Evolutionary conservation across 352 stramenopile species (phyloP).

Genomic region (Nothophytophthora sp.): DNA sequence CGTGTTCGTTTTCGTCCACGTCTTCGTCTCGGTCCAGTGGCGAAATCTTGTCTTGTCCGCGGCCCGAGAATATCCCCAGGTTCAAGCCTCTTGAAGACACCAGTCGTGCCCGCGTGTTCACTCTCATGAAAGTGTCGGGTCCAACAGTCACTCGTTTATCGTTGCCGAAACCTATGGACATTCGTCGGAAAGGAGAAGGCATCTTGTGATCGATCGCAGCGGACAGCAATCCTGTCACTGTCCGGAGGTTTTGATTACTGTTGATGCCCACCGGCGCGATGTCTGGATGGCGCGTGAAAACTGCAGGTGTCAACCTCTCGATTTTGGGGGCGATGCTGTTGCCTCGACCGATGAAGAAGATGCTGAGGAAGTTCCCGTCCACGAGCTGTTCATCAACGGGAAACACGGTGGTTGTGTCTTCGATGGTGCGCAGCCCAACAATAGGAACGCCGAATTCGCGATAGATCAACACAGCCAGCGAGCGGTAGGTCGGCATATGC

Average conservation of each 20-base stretch:
- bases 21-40: slow-evolving; percentile 17
- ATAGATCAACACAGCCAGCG: slow-evolving; percentile 60
- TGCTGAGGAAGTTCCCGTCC: slow-evolving; percentile 52
- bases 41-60: slow-evolving; percentile 23
- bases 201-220: slow-evolving; percentile 34
- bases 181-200: slow-evolving; percentile 15
- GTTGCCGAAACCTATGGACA: slow-evolving; percentile 21
- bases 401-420: slow-evolving; percentile 53
- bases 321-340: slow-evolving; percentile 56
- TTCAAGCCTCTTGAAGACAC: slow-evolving; percentile 10
- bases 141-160: slow-evolving; percentile 20
- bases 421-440: slow-evolving; percentile 51
- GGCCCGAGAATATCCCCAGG: slow-evolving; percentile 22
- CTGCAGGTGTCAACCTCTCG: slow-evolving; percentile 44
- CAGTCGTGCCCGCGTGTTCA: slow-evolving; percentile 1
- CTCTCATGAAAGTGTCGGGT: not conserved
- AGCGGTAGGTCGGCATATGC: slow-evolving; percentile 44
- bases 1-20: slow-evolving; percentile 14
- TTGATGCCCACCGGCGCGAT: slow-evolving; percentile 44
- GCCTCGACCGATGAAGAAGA: slow-evolving; percentile 60
- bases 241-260: slow-evolving; percentile 33
- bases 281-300: slow-evolving; percentile 51
- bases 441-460: slow-evolving; percentile 64
- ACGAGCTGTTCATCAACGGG: slow-evolving; percentile 46
- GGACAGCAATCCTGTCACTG: slow-evolving; percentile 34